Base-by-base conservation (phyloP, 805 yeast species). In the Debaryomyces prosopidis region DNA sequence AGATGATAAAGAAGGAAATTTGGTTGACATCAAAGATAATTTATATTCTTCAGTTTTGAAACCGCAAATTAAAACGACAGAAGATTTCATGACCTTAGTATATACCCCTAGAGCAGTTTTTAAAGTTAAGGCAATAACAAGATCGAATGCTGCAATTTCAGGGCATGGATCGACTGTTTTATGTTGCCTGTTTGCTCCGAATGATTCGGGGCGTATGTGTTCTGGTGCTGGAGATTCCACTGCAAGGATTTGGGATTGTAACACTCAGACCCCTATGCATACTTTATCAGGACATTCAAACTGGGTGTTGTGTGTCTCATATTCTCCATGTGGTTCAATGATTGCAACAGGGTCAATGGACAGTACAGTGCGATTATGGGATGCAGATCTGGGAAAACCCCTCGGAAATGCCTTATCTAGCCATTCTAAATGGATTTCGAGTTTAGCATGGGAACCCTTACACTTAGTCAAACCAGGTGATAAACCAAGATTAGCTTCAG, bases 301-400 rank as follows among this genome's bases (percentile, higher is more conserved):
- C 69, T 94, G 97, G 97, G 98, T 94, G 5, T 71, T 94, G 37
- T 86, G 96, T 63, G 96, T 87, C 6, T 73, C 87, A 2, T 94
- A 95, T 85, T 85, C 95, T 16, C 97, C 99, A 3, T 87, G 89
- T 64, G 98, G 96, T 19, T 83, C 83, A 50, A 75, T 84, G 59
- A 81, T 94, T 39, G 99, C 99, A 10, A 92, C 99, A 0, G 99
- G 98, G 0, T 84, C 96, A 19, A 90, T 89, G 96, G 99, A 94
- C 61, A 82, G 80, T 59, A 87, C 96, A 3, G 76, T 94, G 17
- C 76, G 96, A 55, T 65, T 94, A 28, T 94, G 98, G 98, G 90
- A 89, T 50, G 76, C 89, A 2, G 71, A 69, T 11, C 77, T 82
- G 11, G 98, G 98, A 12, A 76, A 77, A 51, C 79, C 85, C 5